phyloP scores from a whole-genome alignment of 768 basidiomycete genomes.

The Psilocybe sp. region DNA sequence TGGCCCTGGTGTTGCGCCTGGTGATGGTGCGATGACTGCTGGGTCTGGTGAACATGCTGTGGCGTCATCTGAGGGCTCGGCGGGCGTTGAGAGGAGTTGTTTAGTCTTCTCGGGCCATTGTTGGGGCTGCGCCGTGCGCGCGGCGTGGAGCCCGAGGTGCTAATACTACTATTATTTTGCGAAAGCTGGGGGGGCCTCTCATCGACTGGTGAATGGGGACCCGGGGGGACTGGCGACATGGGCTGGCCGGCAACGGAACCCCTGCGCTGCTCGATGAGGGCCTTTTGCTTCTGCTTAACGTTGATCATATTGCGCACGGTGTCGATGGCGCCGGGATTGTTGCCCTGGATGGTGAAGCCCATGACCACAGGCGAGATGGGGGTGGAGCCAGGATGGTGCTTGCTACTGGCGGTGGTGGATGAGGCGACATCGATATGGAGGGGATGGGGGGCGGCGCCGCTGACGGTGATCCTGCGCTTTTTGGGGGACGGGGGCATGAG shows the following conservation, averaged over 20 bases:
- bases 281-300: slow-evolving; percentile 71
- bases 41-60: slow-evolving; percentile 8
- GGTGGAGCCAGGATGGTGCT: slow-evolving; percentile 34
- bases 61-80: slow-evolving; percentile 30
- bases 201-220: slow-evolving; percentile 26
- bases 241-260: slow-evolving; percentile 49
- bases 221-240: slow-evolving; percentile 28
- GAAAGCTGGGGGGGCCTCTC: slow-evolving; percentile 17
- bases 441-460: slow-evolving; percentile 49
- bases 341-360: slow-evolving; percentile 54
- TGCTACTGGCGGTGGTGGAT: slow-evolving; percentile 30
- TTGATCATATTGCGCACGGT: slow-evolving; percentile 61
- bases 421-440: slow-evolving; percentile 52
- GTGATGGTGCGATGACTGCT: slow-evolving; percentile 18
- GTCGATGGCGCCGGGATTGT: slow-evolving; percentile 57
- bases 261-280: slow-evolving; percentile 66
- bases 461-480: slow-evolving; percentile 71
- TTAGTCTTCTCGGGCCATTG: slow-evolving; percentile 12
- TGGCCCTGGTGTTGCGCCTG: slow-evolving; percentile 10
- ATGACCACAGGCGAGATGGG: slow-evolving; percentile 69
- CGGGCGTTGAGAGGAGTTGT: slow-evolving; percentile 22
- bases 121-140: slow-evolving; percentile 38
- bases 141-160: slow-evolving; percentile 16
- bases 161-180: slow-evolving; percentile 5
- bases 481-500: slow-evolving; percentile 47